Conservation (phyloP, 192 early-diverging fungal genomes). For the Rhizophagus prolifer region DNA sequence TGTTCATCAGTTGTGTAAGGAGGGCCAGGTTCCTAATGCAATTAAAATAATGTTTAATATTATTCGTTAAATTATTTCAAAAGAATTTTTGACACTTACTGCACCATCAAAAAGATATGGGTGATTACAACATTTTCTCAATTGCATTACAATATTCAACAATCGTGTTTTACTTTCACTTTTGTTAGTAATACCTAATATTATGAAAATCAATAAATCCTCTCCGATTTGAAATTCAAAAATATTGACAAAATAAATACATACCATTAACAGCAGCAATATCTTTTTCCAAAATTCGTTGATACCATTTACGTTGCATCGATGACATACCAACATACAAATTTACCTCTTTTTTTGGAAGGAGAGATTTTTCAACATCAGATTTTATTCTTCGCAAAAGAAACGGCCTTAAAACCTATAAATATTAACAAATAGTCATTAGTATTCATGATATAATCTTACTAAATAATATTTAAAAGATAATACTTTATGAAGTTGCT, state of each 20-base stretch:
- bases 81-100: conserved; percentile 43
- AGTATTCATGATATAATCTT: neutral
- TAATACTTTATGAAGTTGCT: conserved; percentile 59
- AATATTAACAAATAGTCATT: neutral
- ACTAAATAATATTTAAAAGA: neutral
- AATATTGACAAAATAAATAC: neutral
- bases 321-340: conserved; percentile 89
- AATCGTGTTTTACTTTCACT: conserved; percentile 87
- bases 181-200: conserved; percentile 59
- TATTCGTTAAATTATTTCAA: conserved; percentile 55
- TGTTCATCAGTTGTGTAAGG: conserved; percentile 97
- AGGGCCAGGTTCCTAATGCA: conserved; percentile 81
- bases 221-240: neutral
- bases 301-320: conserved; percentile 97
- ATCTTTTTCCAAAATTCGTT: conserved; percentile 92
- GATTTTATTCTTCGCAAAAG: conserved; percentile 88
- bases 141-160: conserved; percentile 93
- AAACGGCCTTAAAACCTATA: conserved; percentile 74
- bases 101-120: conserved; percentile 88
- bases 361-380: conserved; percentile 93
- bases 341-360: conserved; percentile 93
- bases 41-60: neutral
- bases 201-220: neutral
- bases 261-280: conserved; percentile 94
- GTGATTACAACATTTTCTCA: conserved; percentile 96